Evolutionary conservation across 1,284 basidiomycete genomes (phyloP).

Genomic region (Amylostereum areolatum): DNA sequence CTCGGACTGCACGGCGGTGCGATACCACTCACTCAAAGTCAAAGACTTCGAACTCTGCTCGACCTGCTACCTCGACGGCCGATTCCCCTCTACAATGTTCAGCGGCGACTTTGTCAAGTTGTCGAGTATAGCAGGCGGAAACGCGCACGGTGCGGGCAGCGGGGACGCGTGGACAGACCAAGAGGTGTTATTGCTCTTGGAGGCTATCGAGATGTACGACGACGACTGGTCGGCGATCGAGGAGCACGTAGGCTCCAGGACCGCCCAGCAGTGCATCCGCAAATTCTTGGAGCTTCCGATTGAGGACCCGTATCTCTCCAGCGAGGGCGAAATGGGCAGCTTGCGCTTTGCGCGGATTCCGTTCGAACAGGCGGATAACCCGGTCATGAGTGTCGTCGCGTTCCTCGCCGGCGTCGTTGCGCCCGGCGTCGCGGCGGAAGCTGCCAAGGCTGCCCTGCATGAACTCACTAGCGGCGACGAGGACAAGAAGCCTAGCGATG

Average conservation of each 20-base stretch:
- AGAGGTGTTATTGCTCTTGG: constrained; percentile 84
- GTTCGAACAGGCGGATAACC: constrained; percentile 94
- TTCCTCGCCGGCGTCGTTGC: constrained; percentile 92
- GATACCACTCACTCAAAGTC: constrained; percentile 92
- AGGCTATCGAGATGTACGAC: constrained; percentile 97
- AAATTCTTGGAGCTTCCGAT: constrained; percentile 97
- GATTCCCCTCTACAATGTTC: constrained; percentile 95
- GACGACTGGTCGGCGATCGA: constrained; percentile 95
- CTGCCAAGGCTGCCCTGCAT: constrained; percentile 86
- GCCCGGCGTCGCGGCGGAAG: constrained; percentile 88
- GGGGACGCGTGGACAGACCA: constrained; percentile 88
- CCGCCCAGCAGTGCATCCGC: constrained; percentile 91
- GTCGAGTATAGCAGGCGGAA: constrained; percentile 36
- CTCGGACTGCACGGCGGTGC: constrained; percentile 81
- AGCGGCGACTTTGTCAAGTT: constrained; percentile 97
- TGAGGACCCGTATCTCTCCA: constrained; percentile 84
- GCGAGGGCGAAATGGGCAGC: constrained; percentile 74
- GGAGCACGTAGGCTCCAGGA: constrained; percentile 87
- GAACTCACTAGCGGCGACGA: constrained; percentile 62
- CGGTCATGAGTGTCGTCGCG: constrained; percentile 97
- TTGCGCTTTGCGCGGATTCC: constrained; percentile 79
- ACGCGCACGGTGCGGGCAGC: constrained; percentile 37
- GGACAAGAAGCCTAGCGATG: constrained; percentile 29
- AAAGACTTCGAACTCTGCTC: constrained; percentile 89
- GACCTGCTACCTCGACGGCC: constrained; percentile 91